Percentiles rank a stretch among this genome's conserved stretches.
Evolutionary conservation across 1,284 basidiomycete species (phyloP).

Genomic region (Trichosporon faecale): DNA sequence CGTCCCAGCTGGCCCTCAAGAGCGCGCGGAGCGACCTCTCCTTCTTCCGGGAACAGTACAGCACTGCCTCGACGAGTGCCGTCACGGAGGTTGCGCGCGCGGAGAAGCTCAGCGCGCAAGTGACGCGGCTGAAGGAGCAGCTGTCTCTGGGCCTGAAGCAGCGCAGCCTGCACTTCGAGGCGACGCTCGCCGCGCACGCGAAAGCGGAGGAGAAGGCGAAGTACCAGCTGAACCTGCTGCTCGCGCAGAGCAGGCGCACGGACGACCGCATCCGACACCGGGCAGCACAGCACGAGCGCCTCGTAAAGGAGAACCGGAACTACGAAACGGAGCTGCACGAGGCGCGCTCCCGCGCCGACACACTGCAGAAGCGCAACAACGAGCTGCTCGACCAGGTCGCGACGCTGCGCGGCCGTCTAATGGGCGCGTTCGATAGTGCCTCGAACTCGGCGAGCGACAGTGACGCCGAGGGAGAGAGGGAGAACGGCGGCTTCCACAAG

Average conservation of each 20-base stretch:
- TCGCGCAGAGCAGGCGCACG: constrained; percentile 41
- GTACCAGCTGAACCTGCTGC: constrained; percentile 32
- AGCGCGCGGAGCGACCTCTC: constrained; percentile 17
- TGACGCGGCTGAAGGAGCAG: constrained; percentile 32
- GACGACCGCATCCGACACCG: constrained; percentile 40
- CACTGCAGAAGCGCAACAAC: constrained; percentile 35
- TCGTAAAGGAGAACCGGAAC: constrained; percentile 26
- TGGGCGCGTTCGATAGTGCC: constrained; percentile 33
- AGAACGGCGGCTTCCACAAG: not conserved
- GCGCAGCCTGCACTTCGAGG: constrained; percentile 29
- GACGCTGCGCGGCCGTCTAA: constrained; percentile 31
- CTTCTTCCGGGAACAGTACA: constrained; percentile 37
- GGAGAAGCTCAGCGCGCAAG: constrained; percentile 26
- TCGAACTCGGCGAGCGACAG: constrained; percentile 19
- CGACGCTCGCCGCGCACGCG: constrained; percentile 18
- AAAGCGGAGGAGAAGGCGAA: constrained; percentile 20
- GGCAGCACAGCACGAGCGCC: constrained; percentile 27
- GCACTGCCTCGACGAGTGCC: constrained; percentile 32
- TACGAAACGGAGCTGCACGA: constrained; percentile 24
- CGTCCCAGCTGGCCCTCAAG: constrained; percentile 10
- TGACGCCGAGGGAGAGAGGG: constrained; percentile 9
- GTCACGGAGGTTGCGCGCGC: constrained; percentile 29
- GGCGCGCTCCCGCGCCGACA: constrained; percentile 19
- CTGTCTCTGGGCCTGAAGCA: constrained; percentile 42
- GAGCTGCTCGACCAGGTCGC: constrained; percentile 33